Evolutionary conservation across 768 basidiomycete genomes (phyloP).

Genomic region (Tulasnella calospora): DNA sequence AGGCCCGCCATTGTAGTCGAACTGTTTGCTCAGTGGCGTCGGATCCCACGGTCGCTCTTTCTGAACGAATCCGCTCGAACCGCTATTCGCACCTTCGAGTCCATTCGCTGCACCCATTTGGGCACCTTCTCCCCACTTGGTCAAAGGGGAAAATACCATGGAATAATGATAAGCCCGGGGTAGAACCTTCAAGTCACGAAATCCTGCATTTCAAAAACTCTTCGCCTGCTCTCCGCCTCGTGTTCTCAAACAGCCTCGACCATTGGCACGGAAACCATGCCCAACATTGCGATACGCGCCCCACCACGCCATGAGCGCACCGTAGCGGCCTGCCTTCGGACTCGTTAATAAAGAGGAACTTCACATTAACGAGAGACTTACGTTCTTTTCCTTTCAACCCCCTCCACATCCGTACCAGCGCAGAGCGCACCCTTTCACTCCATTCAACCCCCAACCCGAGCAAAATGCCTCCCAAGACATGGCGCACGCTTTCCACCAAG

Average conservation of each 20-base stretch:
- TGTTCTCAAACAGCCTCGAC: slow-evolving; percentile 1
- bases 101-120: not conserved
- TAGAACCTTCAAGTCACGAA: not conserved
- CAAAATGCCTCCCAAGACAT: not conserved
- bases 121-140: not conserved
- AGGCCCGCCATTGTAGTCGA: not conserved
- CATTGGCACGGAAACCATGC: slow-evolving; percentile 7
- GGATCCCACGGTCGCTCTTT: not conserved
- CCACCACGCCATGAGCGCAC: not conserved
- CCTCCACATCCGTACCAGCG: not conserved
- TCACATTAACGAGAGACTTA: not conserved
- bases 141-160: not conserved
- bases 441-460: not conserved
- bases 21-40: not conserved
- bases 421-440: not conserved
- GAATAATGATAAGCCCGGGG: not conserved
- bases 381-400: not conserved
- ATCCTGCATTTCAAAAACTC: not conserved
- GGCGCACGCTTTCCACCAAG: not conserved
- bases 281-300: not conserved
- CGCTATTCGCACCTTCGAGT: not conserved
- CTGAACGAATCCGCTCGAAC: not conserved
- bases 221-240: not conserved
- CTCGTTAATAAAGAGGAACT: not conserved
- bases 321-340: not conserved